These are phyloP conservation scores for Moesziomyces parantarcticus DNA, from an alignment of 1,284 basidiomycete genomes.

Conservation along the genomic window DNA sequence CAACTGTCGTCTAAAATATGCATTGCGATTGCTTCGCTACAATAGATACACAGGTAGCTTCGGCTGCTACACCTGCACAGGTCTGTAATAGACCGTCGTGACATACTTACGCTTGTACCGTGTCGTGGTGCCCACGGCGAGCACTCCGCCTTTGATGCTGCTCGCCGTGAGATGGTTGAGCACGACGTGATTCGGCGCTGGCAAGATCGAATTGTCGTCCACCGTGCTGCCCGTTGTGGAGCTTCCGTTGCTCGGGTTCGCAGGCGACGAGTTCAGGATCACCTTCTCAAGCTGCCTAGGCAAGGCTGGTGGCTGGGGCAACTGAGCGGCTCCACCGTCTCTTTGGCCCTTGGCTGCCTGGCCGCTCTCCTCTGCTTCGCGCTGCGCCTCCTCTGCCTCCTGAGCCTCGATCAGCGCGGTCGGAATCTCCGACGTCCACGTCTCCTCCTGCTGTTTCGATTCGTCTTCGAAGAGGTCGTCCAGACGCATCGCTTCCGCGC, in stretches of 20 bases:
- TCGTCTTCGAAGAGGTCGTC: slow-evolving; percentile 63
- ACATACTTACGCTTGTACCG: slow-evolving; percentile 90
- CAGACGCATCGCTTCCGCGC: slow-evolving; percentile 50
- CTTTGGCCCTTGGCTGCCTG: slow-evolving; percentile 18
- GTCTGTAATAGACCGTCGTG: slow-evolving; percentile 77
- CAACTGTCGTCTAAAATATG: no score
- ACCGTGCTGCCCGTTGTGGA: slow-evolving; percentile 69
- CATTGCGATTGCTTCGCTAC: no score
- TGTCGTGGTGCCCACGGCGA: slow-evolving; percentile 92
- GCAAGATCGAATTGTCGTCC: slow-evolving; percentile 91
- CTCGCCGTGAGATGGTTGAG: slow-evolving; percentile 95
- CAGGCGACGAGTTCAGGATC: slow-evolving; percentile 78
- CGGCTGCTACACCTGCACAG: slow-evolving; percentile 71
- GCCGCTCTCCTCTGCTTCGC: slow-evolving; percentile 40
- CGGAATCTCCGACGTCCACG: slow-evolving; percentile 69
- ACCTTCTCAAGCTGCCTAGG: slow-evolving; percentile 93
- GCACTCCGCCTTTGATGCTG: slow-evolving; percentile 90
- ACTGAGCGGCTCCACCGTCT: slow-evolving; percentile 13
- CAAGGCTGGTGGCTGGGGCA: slow-evolving; percentile 74
- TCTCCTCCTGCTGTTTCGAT: slow-evolving; percentile 49
- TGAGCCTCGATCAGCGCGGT: slow-evolving; percentile 64
- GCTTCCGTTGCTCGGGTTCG: slow-evolving; percentile 47
- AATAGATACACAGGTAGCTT: no score
- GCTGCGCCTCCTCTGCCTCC: slow-evolving; percentile 61
- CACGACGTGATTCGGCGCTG: slow-evolving; percentile 88